Conservation (phyloP, 768 basidiomycete genomes). For the Serendipita sp. region DNA sequence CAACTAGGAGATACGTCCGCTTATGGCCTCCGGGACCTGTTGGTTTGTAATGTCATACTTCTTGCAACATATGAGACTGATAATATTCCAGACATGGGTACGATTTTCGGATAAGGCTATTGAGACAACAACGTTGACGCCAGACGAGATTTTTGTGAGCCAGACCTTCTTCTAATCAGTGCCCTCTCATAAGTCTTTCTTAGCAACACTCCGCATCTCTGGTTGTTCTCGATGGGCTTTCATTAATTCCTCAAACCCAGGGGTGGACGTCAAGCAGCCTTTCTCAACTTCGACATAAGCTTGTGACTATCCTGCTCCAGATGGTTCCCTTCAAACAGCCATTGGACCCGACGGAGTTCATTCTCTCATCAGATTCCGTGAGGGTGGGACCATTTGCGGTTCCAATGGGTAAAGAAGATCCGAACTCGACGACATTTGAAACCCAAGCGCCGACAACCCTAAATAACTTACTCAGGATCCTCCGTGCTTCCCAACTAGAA, state of each 20-base stretch:
- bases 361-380: conserved; percentile 22
- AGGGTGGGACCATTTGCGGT: conserved; percentile 63
- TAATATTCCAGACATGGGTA: conserved; percentile 63
- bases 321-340: conserved; percentile 23
- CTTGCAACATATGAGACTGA: conserved; percentile 3
- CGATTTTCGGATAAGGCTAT: conserved; percentile 60
- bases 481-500: conserved; percentile 72
- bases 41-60: conserved; percentile 35
- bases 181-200: background rate
- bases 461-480: conserved; percentile 73
- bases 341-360: conserved; percentile 20
- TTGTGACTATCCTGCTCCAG: conserved; percentile 34
- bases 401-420: conserved; percentile 32
- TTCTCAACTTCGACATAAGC: conserved; percentile 48
- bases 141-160: conserved; percentile 54
- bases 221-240: conserved; percentile 81
- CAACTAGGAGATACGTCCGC: conserved; percentile 47
- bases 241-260: conserved; percentile 56
- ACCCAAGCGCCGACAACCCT: conserved; percentile 78
- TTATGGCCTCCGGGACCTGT: conserved; percentile 69
- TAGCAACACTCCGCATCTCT: conserved; percentile 89
- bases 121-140: conserved; percentile 20
- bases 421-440: conserved; percentile 40
- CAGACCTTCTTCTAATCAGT: background rate
- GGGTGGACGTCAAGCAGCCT: conserved; percentile 39